These are phyloP conservation scores for Psilocybe sp. DNA, from an alignment of 768 basidiomycete genomes.

Conservation along the genomic window DNA sequence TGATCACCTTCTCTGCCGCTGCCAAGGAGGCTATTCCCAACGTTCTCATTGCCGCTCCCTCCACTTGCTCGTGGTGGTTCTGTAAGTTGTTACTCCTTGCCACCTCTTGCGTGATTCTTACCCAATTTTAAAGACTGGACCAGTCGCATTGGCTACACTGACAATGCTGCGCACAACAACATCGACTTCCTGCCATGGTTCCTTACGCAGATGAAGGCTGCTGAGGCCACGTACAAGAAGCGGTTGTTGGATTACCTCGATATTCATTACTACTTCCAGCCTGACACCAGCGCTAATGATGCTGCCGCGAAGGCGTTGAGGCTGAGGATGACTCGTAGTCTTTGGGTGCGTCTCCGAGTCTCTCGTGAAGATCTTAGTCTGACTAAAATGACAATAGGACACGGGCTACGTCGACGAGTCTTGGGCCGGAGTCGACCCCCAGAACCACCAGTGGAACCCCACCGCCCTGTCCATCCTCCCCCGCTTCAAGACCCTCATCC, in stretches of 20 bases:
- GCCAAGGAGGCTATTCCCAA: conserved; percentile 44
- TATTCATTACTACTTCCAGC: conserved; percentile 53
- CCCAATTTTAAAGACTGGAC: conserved; percentile 43
- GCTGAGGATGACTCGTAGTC: conserved; percentile 46
- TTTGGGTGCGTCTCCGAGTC: conserved; percentile 50
- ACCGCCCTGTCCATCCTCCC: conserved; percentile 43
- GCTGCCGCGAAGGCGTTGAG: conserved; percentile 48
- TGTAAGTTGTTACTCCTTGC: conserved; percentile 25
- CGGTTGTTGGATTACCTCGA: conserved; percentile 52
- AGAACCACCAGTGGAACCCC: conserved; percentile 47
- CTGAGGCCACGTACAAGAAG: conserved; percentile 31
- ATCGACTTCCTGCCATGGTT: conserved; percentile 58
- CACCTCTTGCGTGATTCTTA: neutral
- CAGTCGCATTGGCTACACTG: conserved; percentile 42
- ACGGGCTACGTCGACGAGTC: conserved; percentile 54
- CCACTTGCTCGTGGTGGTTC: conserved; percentile 45
- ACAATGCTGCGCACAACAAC: conserved; percentile 49
- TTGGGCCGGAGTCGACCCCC: conserved; percentile 41
- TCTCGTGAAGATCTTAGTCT: no score
- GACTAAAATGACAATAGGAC: conserved; percentile 25
- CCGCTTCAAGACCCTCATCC: conserved; percentile 47
- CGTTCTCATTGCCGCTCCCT: conserved; percentile 45
- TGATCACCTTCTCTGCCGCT: conserved; percentile 36
- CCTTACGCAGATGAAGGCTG: conserved; percentile 43
- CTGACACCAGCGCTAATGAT: conserved; percentile 53